phyloP scores from a whole-genome alignment of 371 early-diverging fungal species.

The Mortierella sp. region DNA sequence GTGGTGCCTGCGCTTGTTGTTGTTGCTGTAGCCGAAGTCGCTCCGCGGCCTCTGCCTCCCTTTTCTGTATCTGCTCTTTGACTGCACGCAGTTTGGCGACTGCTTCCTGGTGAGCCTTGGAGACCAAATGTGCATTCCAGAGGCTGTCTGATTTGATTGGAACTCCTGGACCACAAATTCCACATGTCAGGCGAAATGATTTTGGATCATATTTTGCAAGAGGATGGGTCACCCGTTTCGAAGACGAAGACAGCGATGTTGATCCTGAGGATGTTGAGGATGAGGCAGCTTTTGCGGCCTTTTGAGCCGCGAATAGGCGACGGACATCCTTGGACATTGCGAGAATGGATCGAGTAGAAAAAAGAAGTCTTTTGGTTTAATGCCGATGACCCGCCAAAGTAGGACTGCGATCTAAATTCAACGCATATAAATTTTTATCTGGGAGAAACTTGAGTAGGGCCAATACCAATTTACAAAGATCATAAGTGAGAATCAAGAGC shows the following conservation, averaged over 20 bases:
- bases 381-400: too few species aligned
- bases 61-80: conserved; percentile 53
- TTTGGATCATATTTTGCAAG: conserved; percentile 53
- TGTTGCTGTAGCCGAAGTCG: conserved; percentile 31
- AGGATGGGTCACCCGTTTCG: conserved; percentile 46
- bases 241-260: conserved; percentile 12
- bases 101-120: conserved; percentile 51
- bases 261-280: conserved; percentile 20
- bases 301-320: conserved; percentile 56
- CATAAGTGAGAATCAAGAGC: too few species aligned
- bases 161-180: conserved; percentile 49
- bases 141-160: conserved; percentile 53
- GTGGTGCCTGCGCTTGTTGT: conserved; percentile 18
- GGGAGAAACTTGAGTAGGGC: too few species aligned
- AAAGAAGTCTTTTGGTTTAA: background rate
- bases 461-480: too few species aligned
- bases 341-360: background rate
- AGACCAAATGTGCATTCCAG: conserved; percentile 57
- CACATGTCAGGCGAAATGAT: conserved; percentile 50
- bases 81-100: conserved; percentile 50
- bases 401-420: too few species aligned
- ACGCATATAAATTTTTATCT: too few species aligned
- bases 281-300: conserved; percentile 45
- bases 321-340: conserved; percentile 57
- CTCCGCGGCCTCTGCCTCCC: conserved; percentile 44